These are phyloP conservation scores for Magnolia changhungtana DNA, from an alignment of 164 flowering plant species.

Conservation along the genomic window DNA sequence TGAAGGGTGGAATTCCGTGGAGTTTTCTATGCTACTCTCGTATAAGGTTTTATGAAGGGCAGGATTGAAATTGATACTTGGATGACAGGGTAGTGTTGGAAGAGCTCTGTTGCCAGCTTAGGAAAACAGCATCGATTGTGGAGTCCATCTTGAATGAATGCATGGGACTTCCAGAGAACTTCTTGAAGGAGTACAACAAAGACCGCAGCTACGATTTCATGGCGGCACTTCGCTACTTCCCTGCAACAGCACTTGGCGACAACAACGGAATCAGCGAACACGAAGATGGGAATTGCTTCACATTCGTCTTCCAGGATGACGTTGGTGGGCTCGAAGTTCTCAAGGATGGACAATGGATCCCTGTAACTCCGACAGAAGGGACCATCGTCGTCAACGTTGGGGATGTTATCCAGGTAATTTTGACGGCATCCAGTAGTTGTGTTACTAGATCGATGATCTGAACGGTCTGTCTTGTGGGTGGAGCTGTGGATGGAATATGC, in stretches of 20 bases:
- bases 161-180: slow-evolving; percentile 45
- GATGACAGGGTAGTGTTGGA: slow-evolving; percentile 38
- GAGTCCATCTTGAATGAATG: slow-evolving; percentile 47
- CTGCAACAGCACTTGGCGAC: slow-evolving; percentile 32
- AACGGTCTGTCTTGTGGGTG: too few species aligned
- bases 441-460: too few species aligned
- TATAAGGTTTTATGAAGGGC: too few species aligned
- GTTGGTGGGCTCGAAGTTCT: slow-evolving; percentile 60
- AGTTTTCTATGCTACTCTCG: too few species aligned
- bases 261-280: slow-evolving; percentile 37
- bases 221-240: slow-evolving; percentile 38
- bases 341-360: slow-evolving; percentile 47
- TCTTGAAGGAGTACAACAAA: slow-evolving; percentile 40
- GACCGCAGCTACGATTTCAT: slow-evolving; percentile 53
- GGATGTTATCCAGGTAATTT: slow-evolving; percentile 68
- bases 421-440: too few species aligned
- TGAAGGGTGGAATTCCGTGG: too few species aligned
- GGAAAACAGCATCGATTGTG: slow-evolving; percentile 31
- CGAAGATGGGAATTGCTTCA: slow-evolving; percentile 42
- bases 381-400: slow-evolving; percentile 67
- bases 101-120: slow-evolving; percentile 34
- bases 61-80: neutral
- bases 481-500: too few species aligned
- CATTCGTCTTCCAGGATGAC: slow-evolving; percentile 50
- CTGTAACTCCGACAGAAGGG: slow-evolving; percentile 38